phyloP scores from a whole-genome alignment of 208 protist genomes.

The Sergeia podlipaevii region DNA sequence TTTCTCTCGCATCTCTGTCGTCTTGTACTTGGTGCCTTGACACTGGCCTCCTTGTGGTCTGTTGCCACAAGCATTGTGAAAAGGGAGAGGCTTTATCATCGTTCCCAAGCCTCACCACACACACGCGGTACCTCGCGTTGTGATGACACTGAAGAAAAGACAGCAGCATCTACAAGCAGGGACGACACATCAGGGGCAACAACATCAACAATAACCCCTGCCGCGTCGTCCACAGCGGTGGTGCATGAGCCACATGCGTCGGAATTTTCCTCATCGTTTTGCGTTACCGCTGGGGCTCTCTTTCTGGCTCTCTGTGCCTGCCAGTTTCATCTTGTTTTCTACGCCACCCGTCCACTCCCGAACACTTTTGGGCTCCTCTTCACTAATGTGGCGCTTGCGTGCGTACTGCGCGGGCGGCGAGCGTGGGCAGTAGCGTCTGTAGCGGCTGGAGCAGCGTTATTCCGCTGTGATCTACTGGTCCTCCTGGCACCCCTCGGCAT shows the following conservation, averaged over 20 bases:
- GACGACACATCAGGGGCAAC: too few species aligned
- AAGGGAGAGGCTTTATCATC: background rate
- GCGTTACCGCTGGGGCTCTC: background rate
- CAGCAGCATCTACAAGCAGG: too few species aligned
- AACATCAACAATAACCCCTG: background rate
- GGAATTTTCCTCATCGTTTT: background rate
- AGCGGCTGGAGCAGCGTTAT: slow-evolving; percentile 45
- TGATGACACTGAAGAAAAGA: background rate
- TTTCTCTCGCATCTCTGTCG: slow-evolving; percentile 24
- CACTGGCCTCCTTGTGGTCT: slow-evolving; percentile 21
- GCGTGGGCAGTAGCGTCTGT: slow-evolving; percentile 17
- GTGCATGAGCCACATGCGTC: background rate
- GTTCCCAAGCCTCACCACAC: background rate
- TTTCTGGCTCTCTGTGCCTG: slow-evolving; percentile 44
- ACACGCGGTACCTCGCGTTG: background rate
- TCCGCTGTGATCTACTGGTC: slow-evolving; percentile 80
- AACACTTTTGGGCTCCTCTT: slow-evolving; percentile 88
- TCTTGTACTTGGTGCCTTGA: slow-evolving; percentile 19
- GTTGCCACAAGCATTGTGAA: slow-evolving; percentile 7
- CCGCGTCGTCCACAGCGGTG: background rate
- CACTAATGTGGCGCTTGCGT: slow-evolving; percentile 36
- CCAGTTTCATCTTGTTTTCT: slow-evolving; percentile 93
- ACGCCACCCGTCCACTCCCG: slow-evolving; percentile 81
- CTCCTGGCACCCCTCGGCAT: slow-evolving; percentile 52
- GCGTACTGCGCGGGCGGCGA: slow-evolving; percentile 23